Percentiles rank a stretch among this genome's conserved stretches.
These are phyloP conservation scores for Avena atlantica DNA, from an alignment of 176 grass and related monocot species.

Conservation along the genomic window DNA sequence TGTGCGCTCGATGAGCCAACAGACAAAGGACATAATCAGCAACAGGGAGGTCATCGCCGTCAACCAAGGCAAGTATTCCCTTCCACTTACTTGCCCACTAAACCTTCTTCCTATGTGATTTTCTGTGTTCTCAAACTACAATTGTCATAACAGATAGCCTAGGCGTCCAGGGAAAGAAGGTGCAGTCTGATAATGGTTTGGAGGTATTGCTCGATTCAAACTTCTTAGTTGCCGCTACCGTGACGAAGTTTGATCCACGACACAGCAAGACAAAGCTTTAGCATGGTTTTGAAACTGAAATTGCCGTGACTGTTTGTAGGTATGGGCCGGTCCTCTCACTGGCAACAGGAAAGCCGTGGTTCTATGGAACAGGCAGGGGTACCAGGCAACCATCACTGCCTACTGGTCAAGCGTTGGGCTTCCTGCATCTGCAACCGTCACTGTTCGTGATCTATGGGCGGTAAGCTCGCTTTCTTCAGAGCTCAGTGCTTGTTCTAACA, in stretches of 20 bases:
- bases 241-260: not conserved
- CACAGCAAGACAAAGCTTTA: too few relatives aligned
- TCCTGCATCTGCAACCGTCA: conserved; percentile 47
- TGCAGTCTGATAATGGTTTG: conserved; percentile 55
- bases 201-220: conserved; percentile 54
- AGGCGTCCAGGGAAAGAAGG: conserved; percentile 95
- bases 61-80: conserved; percentile 75
- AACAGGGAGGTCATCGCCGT: conserved; percentile 85
- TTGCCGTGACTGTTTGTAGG: conserved; percentile 35
- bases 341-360: conserved; percentile 71
- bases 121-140: not conserved
- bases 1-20: conserved; percentile 71
- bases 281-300: not conserved
- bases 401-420: conserved; percentile 71
- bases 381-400: conserved; percentile 68
- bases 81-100: not conserved
- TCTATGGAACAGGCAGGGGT: conserved; percentile 73
- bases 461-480: conserved; percentile 56
- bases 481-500: not conserved
- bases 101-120: not conserved
- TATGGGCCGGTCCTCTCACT: conserved; percentile 83
- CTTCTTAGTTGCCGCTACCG: conserved; percentile 3
- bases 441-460: conserved; percentile 87
- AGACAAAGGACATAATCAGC: conserved; percentile 75
- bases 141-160: conserved; percentile 62